Base-by-base conservation (phyloP, 805 yeast species). In the Metschnikowia noctiluminum region DNA sequence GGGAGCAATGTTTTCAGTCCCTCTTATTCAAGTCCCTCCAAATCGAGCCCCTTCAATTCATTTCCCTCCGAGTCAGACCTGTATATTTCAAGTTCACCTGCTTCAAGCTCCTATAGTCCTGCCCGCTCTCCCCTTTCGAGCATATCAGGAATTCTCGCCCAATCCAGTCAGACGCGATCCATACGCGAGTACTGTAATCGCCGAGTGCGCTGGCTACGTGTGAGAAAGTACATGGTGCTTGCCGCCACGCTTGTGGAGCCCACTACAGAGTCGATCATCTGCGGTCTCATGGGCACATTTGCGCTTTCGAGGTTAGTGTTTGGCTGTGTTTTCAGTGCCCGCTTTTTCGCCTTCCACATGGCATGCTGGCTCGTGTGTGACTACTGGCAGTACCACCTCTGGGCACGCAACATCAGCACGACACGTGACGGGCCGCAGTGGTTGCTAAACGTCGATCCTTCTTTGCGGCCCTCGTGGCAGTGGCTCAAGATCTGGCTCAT, bases 181-280 rank as follows among this genome's bases (percentile, higher is more conserved):
- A 58, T 82, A 11, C 55, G 59, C 38, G 88, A 85, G 54, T 89
- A 86, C 62, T 71, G 82, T 45, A 64, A 74, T 40, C 73, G 97
- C 47, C 70, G 97, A 46, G 81, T 85, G 27, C 72, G 97, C 48
- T 89, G 97, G 97, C 68, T 89, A 21, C 73, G 96, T 38, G 95
- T 89, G 11, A 71, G 97, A 32, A 87, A 85, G 60, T 88, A 87
- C 62, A 89, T 89, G 95, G 96, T 89, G 3, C 68, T 85, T 30
- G 81, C 82, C 12, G 96, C 96, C 0, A 89, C 97, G 0, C 62
- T 89, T 43, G 70, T 89, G 28, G 97, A 89, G 61, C 96, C 97
- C 3, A 78, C 91, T 7, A 89, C 97, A 0, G 97, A 89, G 63
- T 78, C 85, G 40, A 52, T 89, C 1, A 63, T 88, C 2, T 76